These are phyloP conservation scores for Entophlyctis luteolus DNA, from an alignment of 192 early-diverging fungal genomes.

Conservation along the genomic window DNA sequence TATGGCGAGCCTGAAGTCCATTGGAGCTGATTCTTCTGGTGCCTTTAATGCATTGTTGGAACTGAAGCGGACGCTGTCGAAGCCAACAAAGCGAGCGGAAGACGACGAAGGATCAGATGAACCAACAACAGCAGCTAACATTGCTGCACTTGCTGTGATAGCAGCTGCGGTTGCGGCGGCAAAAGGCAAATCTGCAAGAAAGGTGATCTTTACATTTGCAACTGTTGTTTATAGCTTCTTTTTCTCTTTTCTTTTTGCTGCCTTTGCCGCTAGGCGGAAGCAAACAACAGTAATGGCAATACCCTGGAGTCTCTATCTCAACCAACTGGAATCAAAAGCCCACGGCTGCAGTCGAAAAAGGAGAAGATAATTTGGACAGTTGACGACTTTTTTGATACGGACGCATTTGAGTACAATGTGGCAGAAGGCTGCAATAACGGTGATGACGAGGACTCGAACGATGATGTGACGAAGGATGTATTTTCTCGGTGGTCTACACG, in stretches of 20 bases:
- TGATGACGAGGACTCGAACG: neutral
- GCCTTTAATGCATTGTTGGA: neutral
- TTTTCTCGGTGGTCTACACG: constrained; percentile 28
- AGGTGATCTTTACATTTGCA: neutral
- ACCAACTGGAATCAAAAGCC: neutral
- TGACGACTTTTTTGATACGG: constrained; percentile 15
- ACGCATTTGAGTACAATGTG: neutral
- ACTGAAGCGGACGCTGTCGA: neutral
- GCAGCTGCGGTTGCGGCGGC: constrained; percentile 14
- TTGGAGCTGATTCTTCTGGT: neutral
- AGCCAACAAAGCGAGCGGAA: neutral
- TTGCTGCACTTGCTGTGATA: constrained; percentile 17
- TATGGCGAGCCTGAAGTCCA: neutral
- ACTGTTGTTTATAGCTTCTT: neutral
- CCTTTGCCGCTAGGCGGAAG: neutral
- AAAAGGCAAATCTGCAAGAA: neutral
- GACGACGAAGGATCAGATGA: neutral
- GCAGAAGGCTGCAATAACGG: neutral
- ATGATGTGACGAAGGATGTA: neutral
- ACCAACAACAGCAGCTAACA: neutral
- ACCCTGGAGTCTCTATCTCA: neutral
- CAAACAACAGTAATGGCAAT: neutral
- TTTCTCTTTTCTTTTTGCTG: neutral
- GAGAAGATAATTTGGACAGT: neutral
- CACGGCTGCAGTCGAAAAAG: neutral